phyloP scores from a whole-genome alignment of 306 rosid genomes.

The Delonix regia region DNA sequence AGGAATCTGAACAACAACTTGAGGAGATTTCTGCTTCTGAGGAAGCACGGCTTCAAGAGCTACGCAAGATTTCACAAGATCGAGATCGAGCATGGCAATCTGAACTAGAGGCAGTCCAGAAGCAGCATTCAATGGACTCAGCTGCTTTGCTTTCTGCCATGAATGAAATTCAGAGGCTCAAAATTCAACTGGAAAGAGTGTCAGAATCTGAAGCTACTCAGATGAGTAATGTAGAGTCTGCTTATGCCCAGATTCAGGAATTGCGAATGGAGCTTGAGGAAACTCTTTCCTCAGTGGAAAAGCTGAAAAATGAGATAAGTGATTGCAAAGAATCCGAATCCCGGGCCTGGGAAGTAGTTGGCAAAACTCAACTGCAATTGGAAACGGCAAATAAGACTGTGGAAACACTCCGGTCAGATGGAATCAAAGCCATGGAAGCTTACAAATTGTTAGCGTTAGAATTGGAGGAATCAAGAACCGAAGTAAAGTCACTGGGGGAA shows the following conservation, averaged over 20 bases:
- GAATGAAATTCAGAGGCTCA: slow-evolving; percentile 86
- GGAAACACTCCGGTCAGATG: slow-evolving; percentile 59
- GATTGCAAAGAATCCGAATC: slow-evolving; percentile 75
- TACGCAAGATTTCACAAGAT: slow-evolving; percentile 76
- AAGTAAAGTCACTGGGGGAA: slow-evolving; percentile 70
- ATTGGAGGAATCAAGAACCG: slow-evolving; percentile 75
- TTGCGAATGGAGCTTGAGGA: slow-evolving; percentile 70
- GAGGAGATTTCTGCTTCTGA: slow-evolving; percentile 59
- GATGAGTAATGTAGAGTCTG: slow-evolving; percentile 57
- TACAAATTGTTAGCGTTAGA: slow-evolving; percentile 54
- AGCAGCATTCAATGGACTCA: slow-evolving; percentile 90
- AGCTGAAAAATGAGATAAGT: slow-evolving; percentile 60
- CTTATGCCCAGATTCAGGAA: slow-evolving; percentile 60
- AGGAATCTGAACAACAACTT: slow-evolving; percentile 64
- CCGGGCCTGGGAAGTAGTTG: slow-evolving; percentile 53
- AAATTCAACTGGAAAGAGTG: slow-evolving; percentile 69
- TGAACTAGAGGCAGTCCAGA: slow-evolving; percentile 85
- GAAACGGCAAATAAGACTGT: slow-evolving; percentile 61
- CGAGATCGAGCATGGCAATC: slow-evolving; percentile 93
- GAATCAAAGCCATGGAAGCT: slow-evolving; percentile 52
- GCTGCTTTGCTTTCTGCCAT: slow-evolving; percentile 73
- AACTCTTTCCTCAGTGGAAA: slow-evolving; percentile 63
- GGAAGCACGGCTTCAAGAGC: slow-evolving; percentile 62
- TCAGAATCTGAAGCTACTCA: slow-evolving; percentile 61
- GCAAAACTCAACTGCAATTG: slow-evolving; percentile 61